Evolutionary conservation across 176 grass and related monocot genomes (phyloP), one percentile per base, ranked within the genome.

Genomic region (Chloris gayana): DNA sequence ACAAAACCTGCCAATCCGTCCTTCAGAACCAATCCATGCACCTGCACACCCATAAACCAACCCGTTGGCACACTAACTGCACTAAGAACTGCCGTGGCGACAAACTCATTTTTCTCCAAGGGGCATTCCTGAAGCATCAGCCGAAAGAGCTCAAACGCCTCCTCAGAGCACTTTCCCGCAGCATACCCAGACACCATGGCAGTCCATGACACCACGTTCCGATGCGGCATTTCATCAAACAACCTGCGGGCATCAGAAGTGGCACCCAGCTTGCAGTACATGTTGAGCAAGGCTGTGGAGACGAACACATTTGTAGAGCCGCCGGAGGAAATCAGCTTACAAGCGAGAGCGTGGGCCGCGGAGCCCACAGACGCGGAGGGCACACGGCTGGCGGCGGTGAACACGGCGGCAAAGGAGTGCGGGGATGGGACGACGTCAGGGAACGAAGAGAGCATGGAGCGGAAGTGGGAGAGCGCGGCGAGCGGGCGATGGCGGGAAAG

Each of bases 161-260:
- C 78, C 11, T 47, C 22, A 0, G 87, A 84, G 35, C 64, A 81
- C 60, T 95, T 95, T 1, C 31, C 49, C 9, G 51, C 32, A 65
- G 90, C 93, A 42, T 95, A 95, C 4, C 93, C 89, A 11, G 84
- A 85, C 9, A 95, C 72, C 87, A 95, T 95, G 33, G 87, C 78
- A 4, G 89, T 65, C 93, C 93, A 92, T 26, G 93, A 89, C 49
- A 95, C 79, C 0, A 53, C 81, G 11, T 95, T 95, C 35, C 74
- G 80, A 9, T 71, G 31, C 0, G 75, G 84, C 93, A 95, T 95
- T 74, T 69, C 69, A 51, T 95, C 87, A 4, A 95, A 95, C 85
- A 88, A 74, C 30, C 70, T 82, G 45, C 79, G 87, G 24, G 93
- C 93, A 30, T 95, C 85, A 44, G 41, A 67, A 21, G 80, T 8